These are phyloP conservation scores for Saturnispora galanensis DNA, from an alignment of 805 yeast genomes.

Conservation along the genomic window DNA sequence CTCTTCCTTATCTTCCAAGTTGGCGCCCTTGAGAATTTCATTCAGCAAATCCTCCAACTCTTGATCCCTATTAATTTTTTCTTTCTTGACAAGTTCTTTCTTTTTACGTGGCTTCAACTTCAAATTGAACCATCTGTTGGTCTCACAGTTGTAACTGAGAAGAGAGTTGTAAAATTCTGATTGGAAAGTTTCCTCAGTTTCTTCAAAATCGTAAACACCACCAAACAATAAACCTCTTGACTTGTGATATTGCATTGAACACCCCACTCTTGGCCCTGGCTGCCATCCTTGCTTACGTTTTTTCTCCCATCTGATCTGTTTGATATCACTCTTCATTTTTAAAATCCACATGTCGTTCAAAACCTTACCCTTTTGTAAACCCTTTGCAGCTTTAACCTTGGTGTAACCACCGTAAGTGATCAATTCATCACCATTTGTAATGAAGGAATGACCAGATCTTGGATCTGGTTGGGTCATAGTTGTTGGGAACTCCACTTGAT, in stretches of 20 bases:
- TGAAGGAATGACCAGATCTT: conserved; percentile 83
- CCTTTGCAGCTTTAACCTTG: conserved; percentile 83
- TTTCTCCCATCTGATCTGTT: conserved; percentile 77
- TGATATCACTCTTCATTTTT: conserved; percentile 77
- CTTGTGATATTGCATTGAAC: conserved; percentile 78
- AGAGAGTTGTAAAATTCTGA: conserved; percentile 76
- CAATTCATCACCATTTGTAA: conserved; percentile 64
- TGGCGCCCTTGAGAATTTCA: conserved; percentile 63
- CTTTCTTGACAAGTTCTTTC: conserved; percentile 32
- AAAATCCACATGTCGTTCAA: conserved; percentile 78
- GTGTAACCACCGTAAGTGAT: conserved; percentile 89
- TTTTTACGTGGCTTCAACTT: conserved; percentile 53
- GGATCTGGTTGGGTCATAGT: conserved; percentile 80
- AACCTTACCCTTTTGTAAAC: conserved; percentile 84
- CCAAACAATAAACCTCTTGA: conserved; percentile 92
- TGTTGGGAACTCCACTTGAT: conserved; percentile 75
- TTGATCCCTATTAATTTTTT: conserved; percentile 53
- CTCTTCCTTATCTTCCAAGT: conserved; percentile 40
- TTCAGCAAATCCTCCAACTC: conserved; percentile 78
- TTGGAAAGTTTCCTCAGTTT: conserved; percentile 84
- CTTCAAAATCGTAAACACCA: conserved; percentile 91
- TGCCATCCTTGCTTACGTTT: conserved; percentile 82
- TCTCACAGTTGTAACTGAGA: conserved; percentile 72
- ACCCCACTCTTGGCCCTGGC: conserved; percentile 92
- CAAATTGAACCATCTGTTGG: conserved; percentile 80